These are phyloP conservation scores for Ustilago loliicola DNA, from an alignment of 1,284 basidiomycete species.

Conservation along the genomic window DNA sequence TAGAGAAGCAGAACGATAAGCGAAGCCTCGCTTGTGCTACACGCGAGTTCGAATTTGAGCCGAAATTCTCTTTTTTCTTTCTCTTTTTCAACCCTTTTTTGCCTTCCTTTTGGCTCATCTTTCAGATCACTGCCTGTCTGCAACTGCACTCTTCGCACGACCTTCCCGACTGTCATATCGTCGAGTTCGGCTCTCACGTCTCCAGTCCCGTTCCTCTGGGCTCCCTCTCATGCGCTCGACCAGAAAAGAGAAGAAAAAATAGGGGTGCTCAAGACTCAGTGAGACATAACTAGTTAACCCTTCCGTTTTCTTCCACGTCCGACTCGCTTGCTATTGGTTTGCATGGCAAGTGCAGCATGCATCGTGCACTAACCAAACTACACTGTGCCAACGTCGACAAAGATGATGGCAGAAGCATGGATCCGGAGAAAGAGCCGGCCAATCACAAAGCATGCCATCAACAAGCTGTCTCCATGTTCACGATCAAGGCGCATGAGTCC, in stretches of 20 bases:
- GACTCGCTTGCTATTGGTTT: conserved; percentile 1
- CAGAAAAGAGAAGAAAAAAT: neutral
- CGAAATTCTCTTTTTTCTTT: neutral
- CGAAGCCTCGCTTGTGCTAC: conserved; percentile 12
- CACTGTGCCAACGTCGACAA: neutral
- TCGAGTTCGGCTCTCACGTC: conserved; percentile 8
- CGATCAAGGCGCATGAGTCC: neutral
- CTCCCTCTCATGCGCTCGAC: neutral
- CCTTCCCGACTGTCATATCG: too few species aligned
- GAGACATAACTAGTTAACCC: neutral
- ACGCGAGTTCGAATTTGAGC: conserved; percentile 16
- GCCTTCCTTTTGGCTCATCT: neutral
- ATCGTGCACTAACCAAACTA: neutral
- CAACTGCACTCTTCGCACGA: neutral
- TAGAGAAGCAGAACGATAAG: neutral
- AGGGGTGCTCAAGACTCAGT: conserved; percentile 5
- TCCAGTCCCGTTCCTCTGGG: conserved; percentile 8
- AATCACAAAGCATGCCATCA: conserved; percentile 6
- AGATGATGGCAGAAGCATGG: neutral
- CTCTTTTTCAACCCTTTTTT: neutral
- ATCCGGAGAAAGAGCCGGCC: conserved; percentile 6
- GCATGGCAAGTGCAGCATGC: neutral
- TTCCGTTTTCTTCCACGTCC: neutral
- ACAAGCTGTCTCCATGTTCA: neutral
- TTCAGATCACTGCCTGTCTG: neutral